Base-by-base conservation (phyloP, 306 rosid genomes). In the Cicer arietinum region DNA sequence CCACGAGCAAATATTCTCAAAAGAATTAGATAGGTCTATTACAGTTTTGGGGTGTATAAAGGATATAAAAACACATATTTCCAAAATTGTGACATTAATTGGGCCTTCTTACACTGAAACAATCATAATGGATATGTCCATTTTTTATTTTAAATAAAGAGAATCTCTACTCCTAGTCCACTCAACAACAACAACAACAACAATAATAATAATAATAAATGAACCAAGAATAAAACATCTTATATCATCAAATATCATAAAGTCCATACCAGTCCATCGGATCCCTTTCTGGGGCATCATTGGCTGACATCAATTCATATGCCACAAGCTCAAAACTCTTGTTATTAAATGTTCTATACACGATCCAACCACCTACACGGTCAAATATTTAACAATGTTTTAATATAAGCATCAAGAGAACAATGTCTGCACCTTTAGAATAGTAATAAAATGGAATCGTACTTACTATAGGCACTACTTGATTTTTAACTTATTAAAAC, bases 251-350 rank as follows among this genome's bases (percentile, higher is more conserved):
- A 69, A 81, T 56, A 51, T 71, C 48, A 43, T 7, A 12, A 53
- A 78, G 59, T 73, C 48, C 79, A 3, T 87, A 94, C 98, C 98
- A 94, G 74, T 90, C 86, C 96, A 86, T 94, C 25, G 98, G 98
- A 89, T 94, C 98, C 87, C 98, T 88, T 87, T 91, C 96, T 18
- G 97, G 95, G 65, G 89, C 98, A 82, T 91, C 97, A 70, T 90
- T 87, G 81, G 98, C 98, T 1, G 98, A 90, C 97, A 87, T 90
- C 68, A 94, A 76, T 79, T 94, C 97, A 70, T 94, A 94, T n/a
- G 93, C 97, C 56, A 61, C 89, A 50, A 94, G 95, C 79, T 91
- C 93, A 44, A 81, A 78, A 88, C 73, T 90, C 82, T 82, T 84
- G 75, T 78, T 79, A 35, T 78, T 86, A 4, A 80, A 60, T 71